phyloP scores from a whole-genome alignment of 1,284 basidiomycete genomes.

The Ganoderma multipileum region DNA sequence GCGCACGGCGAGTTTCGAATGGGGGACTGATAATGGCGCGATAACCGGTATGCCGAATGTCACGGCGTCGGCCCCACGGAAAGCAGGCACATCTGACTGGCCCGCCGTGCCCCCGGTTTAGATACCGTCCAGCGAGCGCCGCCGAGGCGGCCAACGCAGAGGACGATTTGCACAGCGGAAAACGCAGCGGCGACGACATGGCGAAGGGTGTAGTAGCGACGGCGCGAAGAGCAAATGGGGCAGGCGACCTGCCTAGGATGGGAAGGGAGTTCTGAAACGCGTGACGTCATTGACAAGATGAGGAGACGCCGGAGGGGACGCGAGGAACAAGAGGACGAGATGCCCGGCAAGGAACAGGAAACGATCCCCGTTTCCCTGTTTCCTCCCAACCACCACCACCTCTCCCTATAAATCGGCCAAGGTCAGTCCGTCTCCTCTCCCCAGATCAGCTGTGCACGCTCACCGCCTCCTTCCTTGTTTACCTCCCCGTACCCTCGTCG shows the following conservation, averaged over 20 bases:
- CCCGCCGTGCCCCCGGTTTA: background rate
- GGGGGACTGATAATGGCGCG: conserved; percentile 34
- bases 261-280: conserved; percentile 18
- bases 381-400: conserved; percentile 20
- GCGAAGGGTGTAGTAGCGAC: background rate
- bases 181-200: background rate
- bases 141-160: background rate
- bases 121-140: conserved; percentile 5
- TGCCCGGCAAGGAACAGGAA: conserved; percentile 2
- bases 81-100: conserved; percentile 14
- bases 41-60: conserved; percentile 24
- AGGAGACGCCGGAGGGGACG: conserved; percentile 2
- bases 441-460: conserved; percentile 1
- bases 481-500: background rate
- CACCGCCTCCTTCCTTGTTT: background rate
- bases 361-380: conserved; percentile 14
- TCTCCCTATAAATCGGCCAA: conserved; percentile 20
- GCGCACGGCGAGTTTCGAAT: conserved; percentile 18
- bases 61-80: background rate
- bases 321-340: conserved; percentile 15
- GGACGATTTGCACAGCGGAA: background rate
- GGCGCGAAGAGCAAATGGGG: conserved; percentile 16
- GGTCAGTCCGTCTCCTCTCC: conserved; percentile 8
- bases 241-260: conserved; percentile 19
- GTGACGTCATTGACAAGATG: conserved; percentile 29